Percentiles rank a stretch among this genome's conserved stretches.
phyloP scores from a whole-genome alignment of 305 asterid genomes.

The Fraxinus sp. region DNA sequence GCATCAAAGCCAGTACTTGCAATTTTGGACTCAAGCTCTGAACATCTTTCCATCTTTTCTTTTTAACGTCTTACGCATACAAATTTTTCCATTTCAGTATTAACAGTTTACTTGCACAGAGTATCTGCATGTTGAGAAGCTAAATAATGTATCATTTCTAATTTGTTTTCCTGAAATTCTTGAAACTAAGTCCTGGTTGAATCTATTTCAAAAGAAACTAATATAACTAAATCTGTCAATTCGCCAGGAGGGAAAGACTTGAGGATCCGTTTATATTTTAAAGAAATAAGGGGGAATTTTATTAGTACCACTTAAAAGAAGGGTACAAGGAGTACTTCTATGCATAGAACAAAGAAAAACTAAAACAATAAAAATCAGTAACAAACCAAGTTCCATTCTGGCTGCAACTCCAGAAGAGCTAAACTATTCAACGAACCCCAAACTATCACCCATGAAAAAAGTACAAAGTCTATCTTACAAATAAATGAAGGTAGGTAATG shows the following conservation, averaged over 20 bases:
- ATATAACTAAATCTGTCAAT: neutral
- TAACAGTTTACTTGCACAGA: neutral
- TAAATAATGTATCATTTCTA: neutral
- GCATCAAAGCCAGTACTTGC: slow-evolving; percentile 72
- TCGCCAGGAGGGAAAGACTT: neutral
- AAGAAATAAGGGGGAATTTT: neutral
- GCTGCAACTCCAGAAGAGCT: neutral
- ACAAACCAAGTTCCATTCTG: neutral
- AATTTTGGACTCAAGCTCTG: slow-evolving; percentile 66
- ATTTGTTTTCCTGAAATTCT: neutral
- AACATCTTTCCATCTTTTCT: neutral
- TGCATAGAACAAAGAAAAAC: neutral
- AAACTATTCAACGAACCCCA: neutral
- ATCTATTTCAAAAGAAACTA: neutral
- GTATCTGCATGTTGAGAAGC: neutral
- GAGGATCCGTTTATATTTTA: neutral
- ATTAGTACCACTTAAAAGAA: neutral
- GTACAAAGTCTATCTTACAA: neutral
- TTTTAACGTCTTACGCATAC: neutral
- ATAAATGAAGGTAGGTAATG: neutral
- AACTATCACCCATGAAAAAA: neutral
- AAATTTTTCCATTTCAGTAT: neutral
- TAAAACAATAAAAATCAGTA: neutral
- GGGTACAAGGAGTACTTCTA: neutral
- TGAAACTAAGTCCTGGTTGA: neutral